Base-by-base conservation (phyloP, 23 red algal species). In the Cyanidioschyzon merolae region DNA sequence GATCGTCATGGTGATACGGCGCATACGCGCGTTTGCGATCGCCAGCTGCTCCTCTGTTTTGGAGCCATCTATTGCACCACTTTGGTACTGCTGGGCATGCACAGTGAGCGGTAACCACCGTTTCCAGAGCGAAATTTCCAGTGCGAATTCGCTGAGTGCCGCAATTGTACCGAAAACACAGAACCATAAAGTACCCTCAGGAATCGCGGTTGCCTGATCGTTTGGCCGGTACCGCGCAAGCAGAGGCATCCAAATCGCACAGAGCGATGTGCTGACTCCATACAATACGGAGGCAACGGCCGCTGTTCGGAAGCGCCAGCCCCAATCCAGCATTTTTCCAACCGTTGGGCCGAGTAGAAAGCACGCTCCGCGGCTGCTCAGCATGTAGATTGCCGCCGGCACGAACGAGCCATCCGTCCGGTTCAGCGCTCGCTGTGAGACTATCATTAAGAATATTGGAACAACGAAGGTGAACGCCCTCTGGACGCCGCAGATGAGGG, bases 71-170 rank as follows among this genome's bases (percentile, higher is more conserved):
- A 54, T 7, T 7, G 12, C 7, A 21, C 12, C 45, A 54, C 21
- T 7, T 15, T 54, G 12, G 7, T 15, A 7, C 63, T 71, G 63
- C 29, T 71, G 63, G 16, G 63, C 63, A 3, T 27, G 63, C 12
- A 71, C 63, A 27, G 63, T 71, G 63, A 35, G 21, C 63, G 63
- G 63, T 27, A 71, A 35, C 63, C 63, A 71, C 63, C 63, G 63
- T 35, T 71, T 71, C 63, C 63, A 71, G n/a, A 71, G 63, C 63
- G 63, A 25, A 71, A 71, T 71, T 27, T 71, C 63, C 63, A 71
- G 30, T 7, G 32, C 63, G n/a, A 71, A 25, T 35, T 71, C 63
- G 29, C 63, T 35, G 12, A 71, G 29, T 27, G 63, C 63, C 29
- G 63, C 63, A 25, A 71, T 27, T 27, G 63, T 32, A 27, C 63